Evolutionary conservation across 495 filamentous ascomycete genomes (phyloP), one percentile per base, ranked within the genome.

Genomic region (Aspergillus taichungensis): DNA sequence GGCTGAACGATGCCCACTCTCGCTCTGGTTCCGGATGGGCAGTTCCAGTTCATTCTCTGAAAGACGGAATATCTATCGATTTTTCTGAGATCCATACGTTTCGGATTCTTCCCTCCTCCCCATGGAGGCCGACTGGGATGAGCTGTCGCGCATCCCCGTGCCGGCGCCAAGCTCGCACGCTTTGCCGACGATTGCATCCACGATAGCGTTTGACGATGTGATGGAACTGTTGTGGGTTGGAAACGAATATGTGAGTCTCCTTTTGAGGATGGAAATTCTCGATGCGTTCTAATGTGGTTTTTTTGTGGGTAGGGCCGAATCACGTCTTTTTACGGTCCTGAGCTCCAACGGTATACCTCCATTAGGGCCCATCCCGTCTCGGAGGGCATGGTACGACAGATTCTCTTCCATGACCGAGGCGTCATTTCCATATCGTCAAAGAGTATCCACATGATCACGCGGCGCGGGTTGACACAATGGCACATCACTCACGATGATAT

Each of bases 211-310:
- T 58, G 92, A 99, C 59, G 82, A 82, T 46, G 72, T 76, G 35
- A 81, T 91, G 59, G 92, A 97, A 62, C 76, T 97, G 29, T 61
- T 97, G 49, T 98, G 94, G 92, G 76, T 79, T 8, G 92, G 92
- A 9, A 91, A 88, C 63, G 85, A 89, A 68, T 85, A 80, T 72
- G 89, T 94, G 68, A 67, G 82, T 52, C 36, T 51, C 40, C 30
- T 13, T 14, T 3, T 10, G 6, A 11, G n/a, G 6, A 14, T 9
- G 6, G 33, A 8, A 9, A 10, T 8, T 13, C 10, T 24, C 13
- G 39, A 18, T 44, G 54, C 34, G 54, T 45, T 8, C 24, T 34
- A 5, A 5, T 40, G 10, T 37, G 32, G 46, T 37, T 36, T 5
- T 52, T n/a, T 34, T 40, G 30, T 43, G 40, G 13, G 29, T 55